phyloP scores from a whole-genome alignment of 2,329 filamentous ascomycete species.

The Falciphora oryzae region DNA sequence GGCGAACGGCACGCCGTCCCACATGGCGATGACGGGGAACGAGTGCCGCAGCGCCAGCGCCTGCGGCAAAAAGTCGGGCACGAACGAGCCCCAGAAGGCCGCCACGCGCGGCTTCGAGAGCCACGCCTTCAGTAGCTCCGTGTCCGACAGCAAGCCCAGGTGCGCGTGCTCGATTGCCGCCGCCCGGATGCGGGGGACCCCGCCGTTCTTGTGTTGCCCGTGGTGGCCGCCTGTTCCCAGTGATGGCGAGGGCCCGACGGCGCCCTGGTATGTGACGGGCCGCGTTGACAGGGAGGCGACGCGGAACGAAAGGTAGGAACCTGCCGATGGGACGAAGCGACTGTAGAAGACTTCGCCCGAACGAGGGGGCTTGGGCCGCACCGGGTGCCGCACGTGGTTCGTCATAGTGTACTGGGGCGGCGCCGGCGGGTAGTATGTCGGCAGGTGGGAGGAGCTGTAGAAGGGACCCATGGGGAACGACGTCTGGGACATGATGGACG shows the following conservation, averaged over 20 bases:
- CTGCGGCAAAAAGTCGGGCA: conserved; percentile 59
- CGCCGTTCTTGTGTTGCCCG: not conserved
- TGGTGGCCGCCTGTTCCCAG: not conserved
- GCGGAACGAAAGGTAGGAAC: conserved; percentile 83
- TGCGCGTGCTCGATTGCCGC: conserved; percentile 31
- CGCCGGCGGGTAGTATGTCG: conserved; percentile 83
- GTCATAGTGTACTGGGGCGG: conserved; percentile 78
- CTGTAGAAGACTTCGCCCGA: conserved; percentile 91
- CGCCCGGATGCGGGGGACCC: not conserved
- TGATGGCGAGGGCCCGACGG: conserved; percentile 35
- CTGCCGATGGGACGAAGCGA: conserved; percentile 74
- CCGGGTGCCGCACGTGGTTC: conserved; percentile 73
- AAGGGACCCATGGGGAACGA: conserved; percentile 60
- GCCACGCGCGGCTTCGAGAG: conserved; percentile 80
- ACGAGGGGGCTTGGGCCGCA: conserved; percentile 80
- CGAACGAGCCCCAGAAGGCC: conserved; percentile 72
- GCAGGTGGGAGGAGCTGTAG: conserved; percentile 75
- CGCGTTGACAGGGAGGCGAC: conserved; percentile 56
- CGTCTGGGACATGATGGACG: not conserved
- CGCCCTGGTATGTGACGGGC: conserved; percentile 55
- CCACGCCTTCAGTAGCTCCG: conserved; percentile 70
- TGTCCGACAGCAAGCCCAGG: conserved; percentile 44
- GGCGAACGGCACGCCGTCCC: conserved; percentile 92
- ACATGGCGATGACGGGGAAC: conserved; percentile 87
- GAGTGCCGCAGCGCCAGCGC: conserved; percentile 65